Evolutionary conservation across 2,329 filamentous ascomycete genomes (phyloP).

Genomic region (Neonectria coccinea): DNA sequence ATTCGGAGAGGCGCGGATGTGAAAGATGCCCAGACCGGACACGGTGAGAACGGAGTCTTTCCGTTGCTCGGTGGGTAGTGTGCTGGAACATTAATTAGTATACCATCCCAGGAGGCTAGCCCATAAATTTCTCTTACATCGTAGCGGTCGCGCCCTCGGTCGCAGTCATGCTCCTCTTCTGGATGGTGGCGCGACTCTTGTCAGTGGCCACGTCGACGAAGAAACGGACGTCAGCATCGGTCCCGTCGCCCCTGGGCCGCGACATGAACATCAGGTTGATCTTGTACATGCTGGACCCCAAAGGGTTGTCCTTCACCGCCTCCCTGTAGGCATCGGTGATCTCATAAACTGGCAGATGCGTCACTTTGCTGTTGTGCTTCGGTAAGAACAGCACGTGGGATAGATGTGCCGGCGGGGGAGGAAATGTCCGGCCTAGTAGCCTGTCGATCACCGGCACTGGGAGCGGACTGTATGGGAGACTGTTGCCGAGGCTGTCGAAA

Average conservation of each 20-base stretch:
- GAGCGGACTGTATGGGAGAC: neutral
- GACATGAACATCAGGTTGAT: neutral
- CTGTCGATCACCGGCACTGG: neutral
- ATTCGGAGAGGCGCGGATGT: neutral
- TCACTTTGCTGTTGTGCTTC: neutral
- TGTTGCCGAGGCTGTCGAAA: neutral
- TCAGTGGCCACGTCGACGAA: neutral
- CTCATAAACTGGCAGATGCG: neutral
- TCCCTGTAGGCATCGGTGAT: neutral
- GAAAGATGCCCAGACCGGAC: neutral
- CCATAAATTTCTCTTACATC: neutral
- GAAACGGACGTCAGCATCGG: neutral
- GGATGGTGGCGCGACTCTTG: neutral
- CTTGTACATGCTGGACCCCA: neutral
- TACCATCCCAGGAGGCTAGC: neutral
- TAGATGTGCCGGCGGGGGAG: neutral
- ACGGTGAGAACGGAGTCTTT: neutral
- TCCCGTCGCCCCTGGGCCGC: neutral
- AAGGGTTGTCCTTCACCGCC: neutral
- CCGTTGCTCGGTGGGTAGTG: neutral
- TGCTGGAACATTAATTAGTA: neutral
- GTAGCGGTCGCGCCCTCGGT: neutral
- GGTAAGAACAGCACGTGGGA: neutral
- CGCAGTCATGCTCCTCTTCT: neutral
- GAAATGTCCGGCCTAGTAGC: neutral